Conservation (phyloP, 495 filamentous ascomycete genomes). For the Chaetomium cochliodes region DNA sequence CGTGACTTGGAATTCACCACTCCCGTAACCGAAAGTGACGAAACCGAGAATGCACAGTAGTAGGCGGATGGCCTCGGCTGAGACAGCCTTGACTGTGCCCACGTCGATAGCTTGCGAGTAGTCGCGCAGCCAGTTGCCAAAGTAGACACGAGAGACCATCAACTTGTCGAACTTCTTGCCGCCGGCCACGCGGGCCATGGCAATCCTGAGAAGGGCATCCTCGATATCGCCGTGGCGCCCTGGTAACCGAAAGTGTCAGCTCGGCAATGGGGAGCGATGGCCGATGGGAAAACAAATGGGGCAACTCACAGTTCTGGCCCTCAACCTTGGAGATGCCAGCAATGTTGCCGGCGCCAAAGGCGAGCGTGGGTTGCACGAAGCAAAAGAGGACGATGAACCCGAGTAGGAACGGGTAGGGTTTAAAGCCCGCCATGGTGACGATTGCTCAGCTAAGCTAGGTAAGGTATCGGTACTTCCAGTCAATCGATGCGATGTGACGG, state of each 20-base stretch:
- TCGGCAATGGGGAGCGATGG: neutral
- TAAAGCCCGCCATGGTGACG: conserved; percentile 43
- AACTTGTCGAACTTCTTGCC: conserved; percentile 86
- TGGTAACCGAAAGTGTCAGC: conserved; percentile 26
- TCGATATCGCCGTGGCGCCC: conserved; percentile 96
- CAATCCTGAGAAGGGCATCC: conserved; percentile 73
- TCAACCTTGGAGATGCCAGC: conserved; percentile 71
- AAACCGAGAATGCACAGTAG: conserved; percentile 64
- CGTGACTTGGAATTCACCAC: conserved; percentile 88
- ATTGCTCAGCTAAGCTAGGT: neutral
- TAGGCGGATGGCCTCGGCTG: conserved; percentile 83
- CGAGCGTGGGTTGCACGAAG: conserved; percentile 62
- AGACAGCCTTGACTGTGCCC: conserved; percentile 83
- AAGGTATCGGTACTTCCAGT: neutral
- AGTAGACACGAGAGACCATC: conserved; percentile 79
- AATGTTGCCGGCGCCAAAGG: conserved; percentile 89
- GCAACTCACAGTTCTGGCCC: conserved; percentile 69
- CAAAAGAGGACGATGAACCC: conserved; percentile 58
- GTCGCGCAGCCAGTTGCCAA: conserved; percentile 90
- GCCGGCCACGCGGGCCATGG: conserved; percentile 72
- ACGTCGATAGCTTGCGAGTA: conserved; percentile 83
- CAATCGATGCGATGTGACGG: neutral
- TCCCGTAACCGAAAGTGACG: conserved; percentile 75
- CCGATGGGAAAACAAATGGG: neutral
- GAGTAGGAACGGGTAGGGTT: conserved; percentile 44